Evolutionary conservation across 805 yeast genomes (phyloP), one percentile per base, ranked within the genome.

Genomic region (Candida railenensis): DNA sequence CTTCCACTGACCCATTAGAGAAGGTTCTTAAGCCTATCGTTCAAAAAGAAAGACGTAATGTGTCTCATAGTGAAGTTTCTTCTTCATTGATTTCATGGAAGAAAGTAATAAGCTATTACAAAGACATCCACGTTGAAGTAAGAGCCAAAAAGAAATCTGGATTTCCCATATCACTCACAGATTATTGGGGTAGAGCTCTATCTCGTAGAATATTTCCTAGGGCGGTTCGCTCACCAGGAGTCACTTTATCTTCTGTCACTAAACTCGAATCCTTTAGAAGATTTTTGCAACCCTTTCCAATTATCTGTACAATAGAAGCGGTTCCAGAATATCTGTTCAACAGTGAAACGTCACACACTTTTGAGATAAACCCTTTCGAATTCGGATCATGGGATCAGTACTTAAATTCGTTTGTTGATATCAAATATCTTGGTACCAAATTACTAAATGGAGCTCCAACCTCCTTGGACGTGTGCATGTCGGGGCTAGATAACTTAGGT

Each of bases 101-200:
- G 25, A 33, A 65, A 25, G 60, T 73, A 0, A 62, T 79, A 43
- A 59, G 66, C 18, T 80, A 79, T 53, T 83, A 83, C 54, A 71
- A 72, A 42, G 68, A 68, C 15, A 58, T 83, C n/a, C 85, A 81
- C 51, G 56, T 67, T 12, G 82, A 78, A 48, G 82, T 82, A 0
- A 63, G 78, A 33, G 59, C 75, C 2, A 82, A 83, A 52, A 80
- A 74, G 50, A 52, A 61, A 14, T 67, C 72, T 2, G 87, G 87
- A 0, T 80, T 77, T 53, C 73, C 73, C 16, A 63, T 81, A 0
- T 79, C 87, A 0, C 69, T 83, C 37, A 83, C 87, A 0, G 89
- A 83, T 55, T 83, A 82, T 54, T 81, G 87, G 85, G 88, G 87
- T 0, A 67, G 81, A 49, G 87, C 87, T 0, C 63, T 83, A 32